phyloP scores from a whole-genome alignment of 768 basidiomycete species.

The Kwoniella bestiolae region DNA sequence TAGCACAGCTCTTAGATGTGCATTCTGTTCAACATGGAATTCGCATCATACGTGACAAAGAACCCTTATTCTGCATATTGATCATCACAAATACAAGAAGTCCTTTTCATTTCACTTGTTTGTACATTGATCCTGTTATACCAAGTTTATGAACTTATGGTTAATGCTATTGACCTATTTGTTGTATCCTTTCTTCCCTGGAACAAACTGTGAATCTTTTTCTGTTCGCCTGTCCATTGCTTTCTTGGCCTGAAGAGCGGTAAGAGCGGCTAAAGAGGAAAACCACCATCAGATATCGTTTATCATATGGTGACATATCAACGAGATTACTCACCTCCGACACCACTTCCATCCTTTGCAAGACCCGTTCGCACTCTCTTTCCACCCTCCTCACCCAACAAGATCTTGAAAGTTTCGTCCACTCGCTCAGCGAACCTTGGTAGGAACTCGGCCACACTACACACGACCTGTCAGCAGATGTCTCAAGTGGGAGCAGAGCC shows the following conservation, averaged over 20 bases:
- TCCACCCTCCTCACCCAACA: slow-evolving; percentile 83
- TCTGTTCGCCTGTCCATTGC: slow-evolving; percentile 41
- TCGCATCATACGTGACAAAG: background rate
- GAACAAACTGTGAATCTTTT: slow-evolving; percentile 15
- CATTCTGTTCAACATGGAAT: background rate
- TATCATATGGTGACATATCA: too few relatives aligned
- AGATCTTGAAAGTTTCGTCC: slow-evolving; percentile 70
- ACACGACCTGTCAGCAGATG: background rate
- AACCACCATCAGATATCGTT: too few relatives aligned
- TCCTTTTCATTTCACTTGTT: too few relatives aligned
- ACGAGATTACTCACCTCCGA: slow-evolving; percentile 85
- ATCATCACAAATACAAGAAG: background rate
- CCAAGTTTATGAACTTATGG: background rate
- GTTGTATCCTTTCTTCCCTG: slow-evolving; percentile 13
- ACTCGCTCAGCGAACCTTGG: slow-evolving; percentile 79
- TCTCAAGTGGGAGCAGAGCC: background rate
- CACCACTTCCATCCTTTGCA: slow-evolving; percentile 97
- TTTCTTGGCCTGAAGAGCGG: slow-evolving; percentile 80
- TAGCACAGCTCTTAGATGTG: too few relatives aligned
- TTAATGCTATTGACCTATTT: too few relatives aligned
- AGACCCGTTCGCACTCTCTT: slow-evolving; percentile 80
- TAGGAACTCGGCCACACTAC: slow-evolving; percentile 86
- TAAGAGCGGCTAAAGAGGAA: slow-evolving; percentile 71
- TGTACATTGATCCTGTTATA: too few relatives aligned
- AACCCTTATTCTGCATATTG: background rate